Evolutionary conservation across 768 basidiomycete genomes (phyloP).

Genomic region (Pisolithus microcarpus): DNA sequence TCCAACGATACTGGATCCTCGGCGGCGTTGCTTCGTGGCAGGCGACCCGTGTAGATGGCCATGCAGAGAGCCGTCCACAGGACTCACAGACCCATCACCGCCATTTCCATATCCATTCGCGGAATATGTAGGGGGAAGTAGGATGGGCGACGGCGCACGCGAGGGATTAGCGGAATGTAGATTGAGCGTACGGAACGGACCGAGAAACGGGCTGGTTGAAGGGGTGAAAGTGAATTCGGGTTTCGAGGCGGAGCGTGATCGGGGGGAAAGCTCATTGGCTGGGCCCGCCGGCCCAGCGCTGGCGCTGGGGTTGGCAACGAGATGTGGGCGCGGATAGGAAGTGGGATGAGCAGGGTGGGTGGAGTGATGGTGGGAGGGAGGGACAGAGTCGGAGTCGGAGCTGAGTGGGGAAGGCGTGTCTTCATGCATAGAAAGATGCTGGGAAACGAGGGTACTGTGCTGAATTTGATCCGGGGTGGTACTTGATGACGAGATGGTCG

Average conservation of each 20-base stretch:
- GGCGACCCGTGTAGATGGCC: background rate
- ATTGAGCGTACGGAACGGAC: slow-evolving; percentile 66
- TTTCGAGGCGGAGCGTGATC: slow-evolving; percentile 16
- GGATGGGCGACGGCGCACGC: slow-evolving; percentile 65
- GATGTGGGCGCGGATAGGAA: too few relatives aligned
- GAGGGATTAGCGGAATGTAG: slow-evolving; percentile 65
- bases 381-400: slow-evolving; percentile 51
- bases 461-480: too few relatives aligned
- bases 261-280: slow-evolving; percentile 27
- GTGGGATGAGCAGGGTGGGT: slow-evolving; percentile 21
- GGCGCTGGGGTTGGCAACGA: too few relatives aligned
- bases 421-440: slow-evolving; percentile 37
- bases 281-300: slow-evolving; percentile 7
- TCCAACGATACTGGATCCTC: slow-evolving; percentile 28
- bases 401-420: slow-evolving; percentile 67
- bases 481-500: slow-evolving; percentile 24
- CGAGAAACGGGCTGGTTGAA: slow-evolving; percentile 74
- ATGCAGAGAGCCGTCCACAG: slow-evolving; percentile 26
- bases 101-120: slow-evolving; percentile 16
- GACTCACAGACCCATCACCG: slow-evolving; percentile 26
- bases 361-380: slow-evolving; percentile 1
- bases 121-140: slow-evolving; percentile 44
- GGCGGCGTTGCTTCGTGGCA: slow-evolving; percentile 17
- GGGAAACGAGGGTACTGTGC: slow-evolving; percentile 18
- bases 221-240: slow-evolving; percentile 49